phyloP scores from a whole-genome alignment of 805 yeast species.

The Kodamaea nitidulidarum region DNA sequence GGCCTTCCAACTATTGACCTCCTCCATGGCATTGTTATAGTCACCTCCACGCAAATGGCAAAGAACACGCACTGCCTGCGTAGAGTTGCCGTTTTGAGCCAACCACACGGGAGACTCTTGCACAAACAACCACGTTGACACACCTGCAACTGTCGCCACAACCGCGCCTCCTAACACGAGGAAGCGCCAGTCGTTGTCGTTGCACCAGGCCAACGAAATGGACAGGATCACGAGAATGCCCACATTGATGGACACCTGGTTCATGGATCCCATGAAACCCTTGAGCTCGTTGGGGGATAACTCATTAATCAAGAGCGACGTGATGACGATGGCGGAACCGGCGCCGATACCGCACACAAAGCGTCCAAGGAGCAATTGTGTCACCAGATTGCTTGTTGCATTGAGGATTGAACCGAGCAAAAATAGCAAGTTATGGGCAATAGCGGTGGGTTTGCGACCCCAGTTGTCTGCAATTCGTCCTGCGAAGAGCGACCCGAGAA shows the following conservation, averaged over 20 bases:
- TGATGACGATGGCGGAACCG: constrained; percentile 80
- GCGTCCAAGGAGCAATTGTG: constrained; percentile 58
- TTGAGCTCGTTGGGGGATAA: constrained; percentile 63
- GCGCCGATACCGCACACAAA: constrained; percentile 81
- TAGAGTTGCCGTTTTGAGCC: constrained; percentile 40
- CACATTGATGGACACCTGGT: constrained; percentile 78
- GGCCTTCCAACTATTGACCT: constrained; percentile 35
- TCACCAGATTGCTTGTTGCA: constrained; percentile 44
- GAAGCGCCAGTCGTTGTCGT: constrained; percentile 65
- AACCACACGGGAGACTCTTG: constrained; percentile 89
- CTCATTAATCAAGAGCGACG: constrained; percentile 79
- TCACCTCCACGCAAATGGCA: constrained; percentile 40
- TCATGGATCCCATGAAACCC: constrained; percentile 85
- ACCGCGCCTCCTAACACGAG: constrained; percentile 60
- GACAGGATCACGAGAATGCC: constrained; percentile 83
- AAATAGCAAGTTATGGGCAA: constrained; percentile 49
- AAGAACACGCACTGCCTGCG: constrained; percentile 37
- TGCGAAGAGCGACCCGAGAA: constrained; percentile 67
- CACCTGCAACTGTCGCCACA: constrained; percentile 49
- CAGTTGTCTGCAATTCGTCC: constrained; percentile 59
- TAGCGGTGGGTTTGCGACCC: constrained; percentile 58
- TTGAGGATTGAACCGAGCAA: constrained; percentile 62
- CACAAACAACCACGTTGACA: constrained; percentile 35
- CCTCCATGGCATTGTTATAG: constrained; percentile 29
- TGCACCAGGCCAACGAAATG: constrained; percentile 66